Evolutionary conservation across 495 filamentous ascomycete species (phyloP).

Genomic region (Penicillium ochrochloron): DNA sequence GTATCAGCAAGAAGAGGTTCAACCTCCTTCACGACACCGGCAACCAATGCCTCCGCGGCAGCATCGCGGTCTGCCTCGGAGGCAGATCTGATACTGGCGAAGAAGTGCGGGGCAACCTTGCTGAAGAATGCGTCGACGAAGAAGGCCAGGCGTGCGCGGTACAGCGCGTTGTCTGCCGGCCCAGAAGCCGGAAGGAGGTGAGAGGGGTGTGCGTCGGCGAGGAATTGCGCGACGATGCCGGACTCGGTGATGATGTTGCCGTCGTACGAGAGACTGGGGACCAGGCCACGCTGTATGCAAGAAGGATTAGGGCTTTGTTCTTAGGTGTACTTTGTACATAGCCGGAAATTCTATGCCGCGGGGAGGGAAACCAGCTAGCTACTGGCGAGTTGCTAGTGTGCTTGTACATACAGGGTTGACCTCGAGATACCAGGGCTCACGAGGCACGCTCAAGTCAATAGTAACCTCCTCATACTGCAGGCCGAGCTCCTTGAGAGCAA

Average conservation of each 20-base stretch:
- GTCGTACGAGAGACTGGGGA: slow-evolving; percentile 73
- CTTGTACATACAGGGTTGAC: slow-evolving; percentile 69
- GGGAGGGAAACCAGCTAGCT: not conserved
- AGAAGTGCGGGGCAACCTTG: slow-evolving; percentile 60
- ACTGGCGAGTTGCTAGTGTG: not conserved
- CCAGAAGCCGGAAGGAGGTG: slow-evolving; percentile 49
- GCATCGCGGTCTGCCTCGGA: slow-evolving; percentile 44
- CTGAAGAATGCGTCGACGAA: slow-evolving; percentile 76
- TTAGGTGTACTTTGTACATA: not conserved
- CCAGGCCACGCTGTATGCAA: slow-evolving; percentile 64
- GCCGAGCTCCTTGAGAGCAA: slow-evolving; percentile 71
- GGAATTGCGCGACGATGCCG: slow-evolving; percentile 75
- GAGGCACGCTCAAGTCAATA: slow-evolving; percentile 73
- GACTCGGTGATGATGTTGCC: slow-evolving; percentile 76
- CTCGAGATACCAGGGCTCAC: slow-evolving; percentile 81
- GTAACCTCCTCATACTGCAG: slow-evolving; percentile 79
- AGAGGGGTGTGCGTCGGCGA: slow-evolving; percentile 62
- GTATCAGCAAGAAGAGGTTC: slow-evolving; percentile 63
- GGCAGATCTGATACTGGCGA: slow-evolving; percentile 45
- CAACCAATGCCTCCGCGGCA: slow-evolving; percentile 44
- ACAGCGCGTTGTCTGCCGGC: slow-evolving; percentile 48
- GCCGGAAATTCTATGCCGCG: not conserved
- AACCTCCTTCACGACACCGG: slow-evolving; percentile 69
- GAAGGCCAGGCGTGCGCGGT: slow-evolving; percentile 71
- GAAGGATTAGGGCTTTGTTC: not conserved